Evolutionary conservation across 139 green algal genomes (phyloP).

Genomic region (Tetradesmus obliquus): DNA sequence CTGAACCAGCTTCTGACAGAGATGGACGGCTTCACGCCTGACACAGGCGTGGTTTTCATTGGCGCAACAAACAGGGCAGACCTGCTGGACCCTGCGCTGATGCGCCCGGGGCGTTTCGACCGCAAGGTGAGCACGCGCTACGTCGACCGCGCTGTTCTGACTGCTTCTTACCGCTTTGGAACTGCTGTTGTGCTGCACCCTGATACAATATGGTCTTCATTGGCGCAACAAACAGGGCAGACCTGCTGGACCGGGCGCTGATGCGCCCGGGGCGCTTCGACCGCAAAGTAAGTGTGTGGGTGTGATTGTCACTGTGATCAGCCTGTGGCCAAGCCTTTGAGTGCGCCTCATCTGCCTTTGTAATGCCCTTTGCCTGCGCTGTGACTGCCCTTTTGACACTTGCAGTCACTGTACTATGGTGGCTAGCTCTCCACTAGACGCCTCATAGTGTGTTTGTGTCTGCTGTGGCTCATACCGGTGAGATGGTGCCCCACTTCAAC

Average conservation of each 20-base stretch:
- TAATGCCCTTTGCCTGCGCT: no score
- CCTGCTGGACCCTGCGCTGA: slow-evolving; percentile 90
- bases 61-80: slow-evolving; percentile 93
- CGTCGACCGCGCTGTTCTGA: not conserved
- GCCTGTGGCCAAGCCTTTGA: no score
- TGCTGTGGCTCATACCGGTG: no score
- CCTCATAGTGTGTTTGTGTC: no score
- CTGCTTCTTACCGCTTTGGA: no score
- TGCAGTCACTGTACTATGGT: no score
- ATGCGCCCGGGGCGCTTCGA: slow-evolving; percentile 96
- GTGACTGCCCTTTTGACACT: no score
- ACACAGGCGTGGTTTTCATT: slow-evolving; percentile 96
- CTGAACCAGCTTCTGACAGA: slow-evolving; percentile 99
- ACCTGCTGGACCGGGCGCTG: slow-evolving; percentile 91
- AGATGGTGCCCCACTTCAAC: no score
- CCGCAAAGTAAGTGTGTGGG: slow-evolving; percentile 68
- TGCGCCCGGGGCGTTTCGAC: slow-evolving; percentile 96
- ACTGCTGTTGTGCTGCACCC: no score
- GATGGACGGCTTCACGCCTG: slow-evolving; percentile 98
- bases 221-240: slow-evolving; percentile 89
- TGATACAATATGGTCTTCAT: not conserved
- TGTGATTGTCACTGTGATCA: no score
- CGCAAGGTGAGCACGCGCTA: slow-evolving; percentile 68
- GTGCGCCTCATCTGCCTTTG: no score
- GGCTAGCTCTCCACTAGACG: no score